A percentile compares a stretch with the other conserved stretches of the same genome.
These are phyloP conservation scores for Didymella arachidicola DNA, from an alignment of 2,329 filamentous ascomycete genomes.

Conservation along the genomic window DNA sequence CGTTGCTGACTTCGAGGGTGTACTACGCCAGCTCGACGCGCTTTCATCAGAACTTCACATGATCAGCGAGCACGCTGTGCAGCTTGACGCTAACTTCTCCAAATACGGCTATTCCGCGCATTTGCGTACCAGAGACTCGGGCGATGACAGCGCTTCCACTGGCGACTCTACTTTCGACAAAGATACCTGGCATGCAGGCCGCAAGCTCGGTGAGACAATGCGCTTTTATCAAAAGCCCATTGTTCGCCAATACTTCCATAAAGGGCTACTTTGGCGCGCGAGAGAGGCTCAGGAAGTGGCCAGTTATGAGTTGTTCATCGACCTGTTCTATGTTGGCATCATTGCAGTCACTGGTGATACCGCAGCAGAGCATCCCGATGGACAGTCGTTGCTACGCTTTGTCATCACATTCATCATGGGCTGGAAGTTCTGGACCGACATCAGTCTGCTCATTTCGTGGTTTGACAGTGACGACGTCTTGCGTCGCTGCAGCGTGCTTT, in stretches of 20 bases:
- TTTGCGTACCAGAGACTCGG: conserved; percentile 53
- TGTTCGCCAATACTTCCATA: conserved; percentile 71
- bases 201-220: conserved; percentile 56
- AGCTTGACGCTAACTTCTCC: conserved; percentile 67
- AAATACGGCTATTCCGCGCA: conserved; percentile 70
- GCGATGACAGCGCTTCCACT: conserved; percentile 16
- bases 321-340: conserved; percentile 70
- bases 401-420: conserved; percentile 68
- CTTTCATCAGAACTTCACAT: conserved; percentile 63
- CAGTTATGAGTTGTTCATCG: conserved; percentile 70
- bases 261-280: conserved; percentile 69
- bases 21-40: conserved; percentile 61
- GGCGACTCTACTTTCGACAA: conserved; percentile 41
- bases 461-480: conserved; percentile 69
- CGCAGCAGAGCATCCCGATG: conserved; percentile 64
- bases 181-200: conserved; percentile 48
- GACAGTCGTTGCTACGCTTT: conserved; percentile 65
- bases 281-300: conserved; percentile 67
- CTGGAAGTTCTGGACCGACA: conserved; percentile 70
- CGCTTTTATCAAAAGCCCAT: conserved; percentile 67
- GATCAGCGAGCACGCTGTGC: conserved; percentile 62
- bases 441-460: conserved; percentile 65
- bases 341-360: conserved; percentile 70
- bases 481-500: conserved; percentile 66
- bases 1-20: conserved; percentile 65